These are phyloP conservation scores for Penicillium expansum DNA, from an alignment of 2,329 filamentous ascomycete species.

Conservation along the genomic window DNA sequence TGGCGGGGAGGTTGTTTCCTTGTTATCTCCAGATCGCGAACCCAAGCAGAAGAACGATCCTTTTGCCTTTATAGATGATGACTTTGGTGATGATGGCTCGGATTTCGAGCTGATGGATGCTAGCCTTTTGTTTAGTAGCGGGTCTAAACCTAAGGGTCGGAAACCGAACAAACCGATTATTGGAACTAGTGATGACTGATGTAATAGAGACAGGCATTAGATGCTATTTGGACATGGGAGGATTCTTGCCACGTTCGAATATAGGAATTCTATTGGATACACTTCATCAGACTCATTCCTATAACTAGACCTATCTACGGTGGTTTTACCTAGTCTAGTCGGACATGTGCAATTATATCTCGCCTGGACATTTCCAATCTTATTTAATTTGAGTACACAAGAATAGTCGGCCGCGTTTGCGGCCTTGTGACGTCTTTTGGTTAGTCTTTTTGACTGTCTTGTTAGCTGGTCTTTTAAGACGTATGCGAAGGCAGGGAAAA, in stretches of 20 bases:
- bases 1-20: constrained; percentile 18
- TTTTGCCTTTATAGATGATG: constrained; percentile 1
- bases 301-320: too few relatives aligned
- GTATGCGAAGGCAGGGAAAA: too few relatives aligned
- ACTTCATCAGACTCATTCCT: too few relatives aligned
- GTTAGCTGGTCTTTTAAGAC: too few relatives aligned
- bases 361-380: too few relatives aligned
- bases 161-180: constrained; percentile 23
- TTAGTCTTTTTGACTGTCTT: too few relatives aligned
- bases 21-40: constrained; percentile 14
- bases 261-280: not conserved
- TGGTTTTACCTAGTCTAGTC: too few relatives aligned
- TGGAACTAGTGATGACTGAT: constrained; percentile 32
- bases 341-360: too few relatives aligned
- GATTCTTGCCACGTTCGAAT: not conserved
- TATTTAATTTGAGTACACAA: too few relatives aligned
- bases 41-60: not conserved
- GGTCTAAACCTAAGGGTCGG: constrained; percentile 15
- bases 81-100: constrained; percentile 15
- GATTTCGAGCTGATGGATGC: constrained; percentile 32
- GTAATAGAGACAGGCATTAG: constrained; percentile 3
- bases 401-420: too few relatives aligned
- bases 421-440: too few relatives aligned
- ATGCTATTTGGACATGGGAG: not conserved
- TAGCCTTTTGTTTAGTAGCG: constrained; percentile 24